A percentile compares a stretch with the other conserved stretches of the same genome.
phyloP scores from a whole-genome alignment of 148 eudicot species.

The Beta vulgaris region DNA sequence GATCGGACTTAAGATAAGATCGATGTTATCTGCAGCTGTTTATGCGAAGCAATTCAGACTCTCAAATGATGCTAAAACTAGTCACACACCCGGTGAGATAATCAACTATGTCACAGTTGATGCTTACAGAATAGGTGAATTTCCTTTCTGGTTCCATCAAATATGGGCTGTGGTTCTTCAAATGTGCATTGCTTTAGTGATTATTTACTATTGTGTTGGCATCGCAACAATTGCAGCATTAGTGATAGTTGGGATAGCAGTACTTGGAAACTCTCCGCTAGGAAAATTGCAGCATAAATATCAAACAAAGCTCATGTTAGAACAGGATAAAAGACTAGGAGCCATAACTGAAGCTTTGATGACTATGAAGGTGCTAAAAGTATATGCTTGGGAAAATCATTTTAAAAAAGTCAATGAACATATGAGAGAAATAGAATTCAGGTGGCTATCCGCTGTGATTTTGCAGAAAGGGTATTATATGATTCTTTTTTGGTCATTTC shows the following conservation, averaged over 20 bases:
- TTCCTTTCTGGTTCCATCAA: conserved; percentile 57
- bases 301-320: conserved; percentile 50
- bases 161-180: conserved; percentile 55
- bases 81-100: conserved; percentile 53
- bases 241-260: conserved; percentile 29
- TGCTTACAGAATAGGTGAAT: conserved; percentile 56
- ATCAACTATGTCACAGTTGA: conserved; percentile 54
- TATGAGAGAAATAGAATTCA: conserved; percentile 39
- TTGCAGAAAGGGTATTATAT: conserved; percentile 34
- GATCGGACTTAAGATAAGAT: conserved; percentile 53
- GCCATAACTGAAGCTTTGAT: conserved; percentile 43
- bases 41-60: conserved; percentile 53
- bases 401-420: conserved; percentile 34
- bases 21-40: conserved; percentile 48
- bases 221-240: conserved; percentile 40
- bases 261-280: conserved; percentile 46
- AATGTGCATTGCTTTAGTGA: conserved; percentile 38
- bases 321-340: conserved; percentile 45
- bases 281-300: conserved; percentile 45
- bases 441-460: conserved; percentile 32
- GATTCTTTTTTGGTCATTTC: conserved; percentile 47
- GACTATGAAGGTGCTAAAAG: conserved; percentile 56
- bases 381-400: conserved; percentile 64
- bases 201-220: conserved; percentile 38
- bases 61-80: conserved; percentile 36